These are phyloP conservation scores for Penicillium sumatraense DNA, from an alignment of 2,329 filamentous ascomycete genomes.

Conservation along the genomic window DNA sequence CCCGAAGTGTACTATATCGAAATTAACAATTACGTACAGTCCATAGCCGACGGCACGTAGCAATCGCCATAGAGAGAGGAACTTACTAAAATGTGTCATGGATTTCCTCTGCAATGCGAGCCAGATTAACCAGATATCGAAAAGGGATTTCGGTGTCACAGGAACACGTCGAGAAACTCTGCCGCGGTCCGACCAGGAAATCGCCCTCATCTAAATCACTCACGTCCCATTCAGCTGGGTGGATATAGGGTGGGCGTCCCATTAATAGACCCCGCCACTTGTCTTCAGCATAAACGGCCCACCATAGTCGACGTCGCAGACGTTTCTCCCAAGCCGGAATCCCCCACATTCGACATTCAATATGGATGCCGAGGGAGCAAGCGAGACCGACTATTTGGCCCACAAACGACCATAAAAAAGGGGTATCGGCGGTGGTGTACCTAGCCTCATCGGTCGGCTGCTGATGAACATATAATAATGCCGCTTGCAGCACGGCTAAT, in stretches of 20 bases:
- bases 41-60: not conserved
- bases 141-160: constrained; percentile 33
- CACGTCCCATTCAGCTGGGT: constrained; percentile 41
- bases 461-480: constrained; percentile 37
- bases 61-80: not conserved
- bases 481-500: constrained; percentile 37
- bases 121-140: constrained; percentile 31
- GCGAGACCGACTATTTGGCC: constrained; percentile 41
- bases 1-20: constrained; percentile 32
- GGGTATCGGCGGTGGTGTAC: constrained; percentile 35
- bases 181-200: constrained; percentile 28
- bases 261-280: constrained; percentile 44
- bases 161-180: constrained; percentile 19
- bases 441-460: constrained; percentile 24
- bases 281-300: constrained; percentile 46
- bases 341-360: constrained; percentile 44
- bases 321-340: constrained; percentile 45
- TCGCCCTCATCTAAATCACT: constrained; percentile 35
- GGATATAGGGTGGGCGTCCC: constrained; percentile 43
- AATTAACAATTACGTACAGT: not conserved
- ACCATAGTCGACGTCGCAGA: constrained; percentile 45
- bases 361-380: constrained; percentile 39
- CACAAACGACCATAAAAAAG: constrained; percentile 44
- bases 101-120: constrained; percentile 36
- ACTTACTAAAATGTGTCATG: constrained; percentile 39